Base-by-base conservation (phyloP, 495 filamentous ascomycete species). In the Daldinia bambusicola region DNA sequence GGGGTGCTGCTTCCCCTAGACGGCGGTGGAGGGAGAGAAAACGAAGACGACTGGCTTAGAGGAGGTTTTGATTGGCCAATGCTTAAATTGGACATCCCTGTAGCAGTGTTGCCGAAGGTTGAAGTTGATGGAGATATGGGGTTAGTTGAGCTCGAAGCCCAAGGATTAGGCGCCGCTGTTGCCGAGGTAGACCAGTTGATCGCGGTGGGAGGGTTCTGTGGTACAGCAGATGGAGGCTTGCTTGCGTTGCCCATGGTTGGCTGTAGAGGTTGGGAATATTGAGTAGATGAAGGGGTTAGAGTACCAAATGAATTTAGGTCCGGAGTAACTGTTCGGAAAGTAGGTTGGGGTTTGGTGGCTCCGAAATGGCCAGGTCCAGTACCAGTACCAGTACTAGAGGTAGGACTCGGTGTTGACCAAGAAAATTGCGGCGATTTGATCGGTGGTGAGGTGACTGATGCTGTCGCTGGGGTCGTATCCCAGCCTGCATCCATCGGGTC, bases 261-360 rank as follows among this genome's bases (percentile, higher is more conserved):
- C 53, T 87, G 85, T 13, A 87, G 60, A 0, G 85, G 86, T 45
- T 87, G 82, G 5, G 85, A 86, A 66, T 80, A 87, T 65, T 87
- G 85, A 5, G 86, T 86, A 10, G 81, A 74, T 6, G 83, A 78
- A 16, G 87, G 87, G 2, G 81, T 80, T 22, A 89, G 78, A 20
- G 82, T 61, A 36, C 80, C 78, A 51, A 88, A 84, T 30, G 72
- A 71, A 4, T 79, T 72, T 6, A 88, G 79, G 61, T 89, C 87
- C 0, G 87, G 87, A 0, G 87, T 89, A 18, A 88, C 84, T 0
- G 85, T 86, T 57, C 87, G 71, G 75, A 85, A 86, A 1, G 81
- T 75, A 30, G 81, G 76, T 43, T 84, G 83, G 26, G 80, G 74
- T 63, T 79, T 78, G 36, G 82, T 74, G 30, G 78, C 70, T 8